Evolutionary conservation across 192 early-diverging fungal genomes (phyloP), one percentile per base, ranked within the genome.

Genomic region (Mortierella antarctica): DNA sequence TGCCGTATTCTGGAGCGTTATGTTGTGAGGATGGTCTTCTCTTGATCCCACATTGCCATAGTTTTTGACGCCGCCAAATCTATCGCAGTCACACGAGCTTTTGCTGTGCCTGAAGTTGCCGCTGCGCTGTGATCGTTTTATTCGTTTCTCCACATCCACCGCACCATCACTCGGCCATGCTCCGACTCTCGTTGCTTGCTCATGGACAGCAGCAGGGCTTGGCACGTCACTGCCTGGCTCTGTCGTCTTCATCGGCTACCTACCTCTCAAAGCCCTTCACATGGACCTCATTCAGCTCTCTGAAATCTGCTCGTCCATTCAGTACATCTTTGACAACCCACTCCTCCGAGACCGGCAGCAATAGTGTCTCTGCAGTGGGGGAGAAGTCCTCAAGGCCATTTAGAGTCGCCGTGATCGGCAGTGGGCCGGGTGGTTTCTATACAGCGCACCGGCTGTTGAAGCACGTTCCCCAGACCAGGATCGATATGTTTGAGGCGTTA

Each of bases 341-440:
- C 41, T 58, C 48, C 18, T 53, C 57, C 10, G 57, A 56, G 11
- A 57, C 59, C 42, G 51, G 11, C 2, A 41, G 20, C 52, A 39
- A 1, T 45, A 12, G 53, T 42, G 11, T 40, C 8, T 15, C 61
- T 4, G 50, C 2, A 31, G 55, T 40, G 6, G 6, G 17, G 11
- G 59, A 41, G 2, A 53, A 42, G 12, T 13, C 59, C 49, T 53
- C 51, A 9, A 66, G 31, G 44, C 82, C 84, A 10, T 82, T 90
- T 49, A 79, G 72, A 6, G 61, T 93, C 1, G 92, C 94, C 7
- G 83, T 95, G 7, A 88, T 93, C n/a, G 93, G 92, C 12, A 91
- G 91, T 73, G 94, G 93, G 0, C 92, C 92, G 23, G 96, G 96
- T 9, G 96, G 96, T 0, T 97, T 98, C 77, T 99, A 98, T 81